Base-by-base conservation (phyloP, 2,329 filamentous ascomycete genomes). In the Colletotrichum magnum region DNA sequence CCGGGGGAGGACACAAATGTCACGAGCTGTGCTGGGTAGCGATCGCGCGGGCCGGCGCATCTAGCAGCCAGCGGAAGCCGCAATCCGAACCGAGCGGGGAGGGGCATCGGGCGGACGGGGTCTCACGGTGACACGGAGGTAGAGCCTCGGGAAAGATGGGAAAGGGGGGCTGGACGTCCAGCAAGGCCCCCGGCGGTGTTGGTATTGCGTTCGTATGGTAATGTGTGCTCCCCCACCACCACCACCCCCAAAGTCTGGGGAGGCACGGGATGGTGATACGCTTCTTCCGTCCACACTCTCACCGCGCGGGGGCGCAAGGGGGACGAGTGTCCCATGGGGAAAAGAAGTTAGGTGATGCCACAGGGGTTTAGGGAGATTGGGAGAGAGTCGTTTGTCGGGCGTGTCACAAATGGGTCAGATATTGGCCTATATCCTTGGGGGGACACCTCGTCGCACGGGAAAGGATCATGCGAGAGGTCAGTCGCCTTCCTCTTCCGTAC, bases 1-100 rank as follows among this genome's bases (percentile, higher is more conserved):
- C 51, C 21, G 36, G 32, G 32, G 32, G 32, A 36, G 32, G 32
- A 36, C 32, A 10, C 66, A 43, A 69, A 60, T 66, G 45, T 36
- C 43, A 45, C 51, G 45, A 28, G 62, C 36, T 52, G 51, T 51
- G 26, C 43, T 52, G 51, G 51, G 26, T 47, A 60, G 56, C 66
- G 56, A 69, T 69, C 62, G 56, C 56, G 51, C 66, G 66, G 66
- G 56, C 50, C 56, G 62, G 57, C 66, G 43, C 63, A 69, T 69
- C 36, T 66, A 26, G 56, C 43, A 60, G 50, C 32, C 50, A 59
- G 56, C 24, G 48, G 43, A 69, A 43, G 50, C 62, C 56, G 66
- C 26, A 66, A 61, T 21, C 56, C 56, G 56, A 69, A 43, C 56
- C 62, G 62, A 56, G 50, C 50, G 63, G 62, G 45, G 39, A n/a